Percentiles rank a stretch among this genome's conserved stretches.
Conservation (phyloP, 1,284 basidiomycete species). For the Megacollybia platyphylla region DNA sequence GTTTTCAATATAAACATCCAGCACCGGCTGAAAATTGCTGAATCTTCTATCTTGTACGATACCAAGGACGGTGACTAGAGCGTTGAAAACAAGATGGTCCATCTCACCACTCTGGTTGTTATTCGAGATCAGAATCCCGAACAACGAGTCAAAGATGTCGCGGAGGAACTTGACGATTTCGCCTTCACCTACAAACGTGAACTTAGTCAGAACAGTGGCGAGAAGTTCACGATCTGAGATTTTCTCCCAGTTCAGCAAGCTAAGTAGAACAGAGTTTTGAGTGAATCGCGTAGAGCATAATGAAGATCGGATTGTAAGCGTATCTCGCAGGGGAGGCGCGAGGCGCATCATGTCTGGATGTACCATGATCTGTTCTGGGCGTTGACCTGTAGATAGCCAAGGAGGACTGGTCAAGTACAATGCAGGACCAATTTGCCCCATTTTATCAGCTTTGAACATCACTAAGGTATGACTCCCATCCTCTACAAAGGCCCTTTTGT, state of each 20-base stretch:
- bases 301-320: conserved; percentile 75
- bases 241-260: conserved; percentile 78
- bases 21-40: conserved; percentile 86
- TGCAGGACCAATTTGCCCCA: conserved; percentile 47
- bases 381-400: conserved; percentile 40
- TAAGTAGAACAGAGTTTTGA: conserved; percentile 80
- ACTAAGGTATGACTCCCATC: conserved; percentile 85
- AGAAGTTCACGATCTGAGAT: conserved; percentile 56
- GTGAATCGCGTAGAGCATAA: conserved; percentile 90
- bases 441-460: conserved; percentile 70
- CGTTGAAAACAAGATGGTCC: conserved; percentile 82
- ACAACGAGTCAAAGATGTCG: conserved; percentile 88
- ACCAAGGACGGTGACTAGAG: conserved; percentile 79
- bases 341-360: conserved; percentile 53
- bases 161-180: conserved; percentile 93
- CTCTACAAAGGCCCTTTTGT: conserved; percentile 71
- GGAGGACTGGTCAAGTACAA: conserved; percentile 62
- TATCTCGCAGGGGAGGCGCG: conserved; percentile 66
- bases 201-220: conserved; percentile 67
- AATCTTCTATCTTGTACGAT: conserved; percentile 94
- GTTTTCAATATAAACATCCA: conserved; percentile 87
- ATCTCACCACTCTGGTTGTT: conserved; percentile 70
- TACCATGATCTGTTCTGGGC: conserved; percentile 44
- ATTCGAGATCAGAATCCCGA: conserved; percentile 74
- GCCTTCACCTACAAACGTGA: conserved; percentile 86